These are phyloP conservation scores for Diaporthe nobilis DNA, from an alignment of 2,329 filamentous ascomycete genomes.

Conservation along the genomic window DNA sequence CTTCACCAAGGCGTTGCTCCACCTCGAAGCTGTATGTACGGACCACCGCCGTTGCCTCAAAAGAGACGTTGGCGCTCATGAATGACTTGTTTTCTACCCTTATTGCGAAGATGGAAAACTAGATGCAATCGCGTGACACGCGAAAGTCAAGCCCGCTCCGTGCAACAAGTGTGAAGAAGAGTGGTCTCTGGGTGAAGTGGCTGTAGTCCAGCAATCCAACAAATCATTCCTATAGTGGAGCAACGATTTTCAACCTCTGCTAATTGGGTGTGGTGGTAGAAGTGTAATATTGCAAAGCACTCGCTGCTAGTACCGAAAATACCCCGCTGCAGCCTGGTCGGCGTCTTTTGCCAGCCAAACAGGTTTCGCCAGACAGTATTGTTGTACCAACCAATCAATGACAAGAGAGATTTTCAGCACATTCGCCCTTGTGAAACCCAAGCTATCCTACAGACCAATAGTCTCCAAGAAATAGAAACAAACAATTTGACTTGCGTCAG, in stretches of 20 bases:
- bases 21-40: constrained; percentile 34
- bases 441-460: too few relatives aligned
- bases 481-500: too few relatives aligned
- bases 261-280: not conserved
- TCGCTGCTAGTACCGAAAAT: not conserved
- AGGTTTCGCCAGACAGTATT: too few relatives aligned
- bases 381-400: not conserved
- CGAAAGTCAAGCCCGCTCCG: not conserved
- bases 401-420: not conserved
- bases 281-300: not conserved
- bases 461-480: too few relatives aligned
- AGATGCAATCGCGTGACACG: not conserved
- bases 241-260: too few relatives aligned
- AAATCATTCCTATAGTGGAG: not conserved
- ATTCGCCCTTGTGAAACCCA: too few relatives aligned
- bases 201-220: not conserved
- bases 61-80: not conserved
- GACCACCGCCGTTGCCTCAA: not conserved
- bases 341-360: too few relatives aligned
- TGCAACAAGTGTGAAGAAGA: too few relatives aligned
- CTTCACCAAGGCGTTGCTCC: constrained; percentile 26
- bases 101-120: too few relatives aligned
- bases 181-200: not conserved
- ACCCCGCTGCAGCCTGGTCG: too few relatives aligned
- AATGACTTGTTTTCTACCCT: too few relatives aligned